Evolutionary conservation across 208 protist genomes (phyloP), one percentile per base, ranked within the genome.

Genomic region (Porcisia deanei): DNA sequence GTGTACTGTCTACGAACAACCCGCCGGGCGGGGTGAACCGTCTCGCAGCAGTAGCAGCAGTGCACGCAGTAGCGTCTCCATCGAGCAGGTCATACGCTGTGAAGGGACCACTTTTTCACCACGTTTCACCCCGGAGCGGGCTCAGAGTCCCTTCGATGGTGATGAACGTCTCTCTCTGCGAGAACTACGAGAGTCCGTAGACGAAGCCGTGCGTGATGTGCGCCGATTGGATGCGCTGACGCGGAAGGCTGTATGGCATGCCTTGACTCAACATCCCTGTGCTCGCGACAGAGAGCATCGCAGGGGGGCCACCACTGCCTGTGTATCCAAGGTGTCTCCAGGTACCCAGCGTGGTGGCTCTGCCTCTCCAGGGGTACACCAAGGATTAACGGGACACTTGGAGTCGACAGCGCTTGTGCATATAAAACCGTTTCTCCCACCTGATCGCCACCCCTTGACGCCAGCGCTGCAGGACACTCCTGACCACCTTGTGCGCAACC

Each of bases 181-280:
- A 34, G 67, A 85, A 18, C 74, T 94, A 55, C 37, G 72, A 34
- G 59, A 69, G 39, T 79, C 83, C 10, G 70, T 92, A 30, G 65
- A 53, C 64, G 83, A 79, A 76, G 82, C 85, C 39, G 72, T 87
- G 65, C 69, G 76, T 18, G 85, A 84, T 41, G 76, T 94, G 20
- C 76, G 73, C 3, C 85, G 80, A 18, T 64, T 88, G 57, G 83
- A 83, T 47, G 66, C 66, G 55, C 79, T 94, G 58, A 88, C 87
- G 69, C 66, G 91, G 5, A 82, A 87, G 57, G 86, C 90, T 2
- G 88, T 92, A 39, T 94, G 87, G 88, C 83, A 92, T 54, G 77
- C 79, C 49, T 65, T 94, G n/a, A 83, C 73, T 4, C 71, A 74
- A 37, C 52, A 61, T 7, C 9, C 37, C 6, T 16, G 34, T 49